Percentiles rank a stretch among this genome's conserved stretches.
Evolutionary conservation across 805 yeast genomes (phyloP).

Genomic region (Tetrapisispora fleetii): DNA sequence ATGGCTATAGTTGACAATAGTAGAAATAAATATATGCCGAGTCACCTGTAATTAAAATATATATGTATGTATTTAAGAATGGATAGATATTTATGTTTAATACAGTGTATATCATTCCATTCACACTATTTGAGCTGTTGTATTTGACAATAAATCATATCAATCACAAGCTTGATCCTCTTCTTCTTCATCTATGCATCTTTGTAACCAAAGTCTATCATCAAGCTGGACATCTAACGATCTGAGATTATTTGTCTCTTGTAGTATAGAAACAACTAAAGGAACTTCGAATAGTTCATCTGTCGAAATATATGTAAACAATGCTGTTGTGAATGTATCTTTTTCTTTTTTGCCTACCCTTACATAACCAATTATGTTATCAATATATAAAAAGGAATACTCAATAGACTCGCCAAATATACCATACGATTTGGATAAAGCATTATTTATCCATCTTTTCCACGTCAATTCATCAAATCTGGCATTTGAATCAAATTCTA

Average conservation of each 20-base stretch:
- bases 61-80: no score
- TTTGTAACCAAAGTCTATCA: conserved; percentile 22
- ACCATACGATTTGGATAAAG: conserved; percentile 32
- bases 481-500: conserved; percentile 12
- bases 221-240: conserved; percentile 20
- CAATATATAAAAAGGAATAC: conserved; percentile 21
- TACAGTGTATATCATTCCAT: no score
- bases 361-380: conserved; percentile 18
- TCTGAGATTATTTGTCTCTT: conserved; percentile 15
- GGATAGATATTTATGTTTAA: no score
- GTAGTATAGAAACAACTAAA: conserved; percentile 14
- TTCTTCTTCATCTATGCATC: conserved; percentile 13
- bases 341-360: conserved; percentile 25
- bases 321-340: conserved; percentile 22
- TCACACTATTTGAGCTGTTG: no score
- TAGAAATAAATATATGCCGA: neutral
- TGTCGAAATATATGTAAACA: conserved; percentile 26
- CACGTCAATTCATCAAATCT: conserved; percentile 31
- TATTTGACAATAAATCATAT: neutral
- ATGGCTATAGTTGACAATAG: conserved; percentile 33
- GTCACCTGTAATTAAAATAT: no score
- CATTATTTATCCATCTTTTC: conserved; percentile 30
- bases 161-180: conserved; percentile 5
- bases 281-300: conserved; percentile 23
- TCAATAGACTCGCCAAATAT: conserved; percentile 34